Evolutionary conservation across 192 early-diverging fungal species (phyloP), one percentile per base, ranked within the genome.

Genomic region (Coemansia sp.): DNA sequence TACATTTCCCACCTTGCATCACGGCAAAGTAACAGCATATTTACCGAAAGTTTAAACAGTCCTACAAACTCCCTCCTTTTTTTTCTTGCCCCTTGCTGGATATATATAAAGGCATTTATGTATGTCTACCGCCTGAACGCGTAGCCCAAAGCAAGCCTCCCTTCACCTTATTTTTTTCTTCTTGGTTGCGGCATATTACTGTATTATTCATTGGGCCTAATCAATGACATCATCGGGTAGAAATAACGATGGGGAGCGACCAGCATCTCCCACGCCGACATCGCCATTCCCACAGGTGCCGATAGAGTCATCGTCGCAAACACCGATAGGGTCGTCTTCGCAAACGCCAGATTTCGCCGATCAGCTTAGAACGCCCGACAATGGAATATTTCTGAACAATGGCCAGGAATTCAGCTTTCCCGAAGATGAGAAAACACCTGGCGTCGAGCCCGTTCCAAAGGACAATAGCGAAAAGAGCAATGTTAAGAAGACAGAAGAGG

Each of bases 401-500:
- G 41, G 43, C 33, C 71, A 67, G 36, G 46, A 54, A 54, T 64
- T 67, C 19, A 38, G 58, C 32, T 75, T 63, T 42, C 50, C 71
- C 32, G 68, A 75, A 20, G 65, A 70, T 41, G 68, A 75, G 2
- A 63, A 55, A 34, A 59, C 74, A 25, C 61, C 64, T 0, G n/a
- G 36, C 7, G 55, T 33, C 2, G 55, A 42, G 22, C 20, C 53
- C 23, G n/a, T 19, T n/a, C 15, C 49, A 38, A 25, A n/a, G 48
- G 38, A 40, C 11, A 40, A 40, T 40, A 13, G 11, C 14, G 46
- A 62, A n/a, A 56, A 62, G 60, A 34, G 58, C 13, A 34, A 62
- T n/a, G n/a, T 70, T 85, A 45, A 69, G 83, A 49, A 69, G 71
- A 40, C 72, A 29, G 34, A 57, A 9, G 55, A 34, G 33, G 17